Conservation (phyloP, 2,329 filamentous ascomycete species). For the Escovopsis sp. region DNA sequence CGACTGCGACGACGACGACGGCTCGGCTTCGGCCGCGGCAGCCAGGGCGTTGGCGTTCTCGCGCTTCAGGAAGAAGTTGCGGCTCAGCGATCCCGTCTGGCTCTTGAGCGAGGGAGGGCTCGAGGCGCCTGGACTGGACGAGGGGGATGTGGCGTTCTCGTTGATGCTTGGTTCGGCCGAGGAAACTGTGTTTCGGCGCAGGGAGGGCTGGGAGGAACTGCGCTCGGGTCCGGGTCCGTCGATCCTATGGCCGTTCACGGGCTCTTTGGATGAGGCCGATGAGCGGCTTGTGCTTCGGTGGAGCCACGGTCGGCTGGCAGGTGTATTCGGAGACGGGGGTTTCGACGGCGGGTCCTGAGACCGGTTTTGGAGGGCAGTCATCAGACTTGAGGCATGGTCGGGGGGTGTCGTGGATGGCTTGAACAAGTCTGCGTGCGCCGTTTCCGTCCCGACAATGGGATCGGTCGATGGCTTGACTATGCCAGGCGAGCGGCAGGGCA, state of each 20-base stretch:
- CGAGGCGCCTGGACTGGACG: slow-evolving; percentile 17
- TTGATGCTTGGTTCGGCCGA: slow-evolving; percentile 19
- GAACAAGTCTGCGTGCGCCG: slow-evolving; percentile 49
- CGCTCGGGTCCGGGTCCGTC: slow-evolving; percentile 15
- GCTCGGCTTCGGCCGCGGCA: slow-evolving; percentile 20
- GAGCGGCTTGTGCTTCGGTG: slow-evolving; percentile 17
- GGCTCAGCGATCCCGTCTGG: slow-evolving; percentile 23
- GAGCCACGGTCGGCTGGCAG: slow-evolving; percentile 19
- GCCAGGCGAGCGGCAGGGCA: slow-evolving; percentile 19
- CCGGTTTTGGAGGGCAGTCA: slow-evolving; percentile 52
- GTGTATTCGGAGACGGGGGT: slow-evolving; percentile 24
- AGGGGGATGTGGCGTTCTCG: slow-evolving; percentile 10
- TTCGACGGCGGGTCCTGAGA: slow-evolving; percentile 41
- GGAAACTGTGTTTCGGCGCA: slow-evolving; percentile 24
- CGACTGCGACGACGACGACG: slow-evolving; percentile 4
- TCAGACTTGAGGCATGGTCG: slow-evolving; percentile 46
- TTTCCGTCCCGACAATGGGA: slow-evolving; percentile 53
- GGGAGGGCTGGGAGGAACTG: slow-evolving; percentile 11
- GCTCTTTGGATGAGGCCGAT: slow-evolving; percentile 33
- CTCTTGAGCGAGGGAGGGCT: slow-evolving; percentile 24
- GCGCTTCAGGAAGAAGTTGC: slow-evolving; percentile 25
- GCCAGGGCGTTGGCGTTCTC: slow-evolving; percentile 24
- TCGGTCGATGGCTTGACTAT: slow-evolving; percentile 35
- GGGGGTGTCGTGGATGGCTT: slow-evolving; percentile 40
- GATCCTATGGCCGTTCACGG: slow-evolving; percentile 23